These are phyloP conservation scores for Erigeron canadensis DNA, from an alignment of 129 eudicot species.

Conservation along the genomic window DNA sequence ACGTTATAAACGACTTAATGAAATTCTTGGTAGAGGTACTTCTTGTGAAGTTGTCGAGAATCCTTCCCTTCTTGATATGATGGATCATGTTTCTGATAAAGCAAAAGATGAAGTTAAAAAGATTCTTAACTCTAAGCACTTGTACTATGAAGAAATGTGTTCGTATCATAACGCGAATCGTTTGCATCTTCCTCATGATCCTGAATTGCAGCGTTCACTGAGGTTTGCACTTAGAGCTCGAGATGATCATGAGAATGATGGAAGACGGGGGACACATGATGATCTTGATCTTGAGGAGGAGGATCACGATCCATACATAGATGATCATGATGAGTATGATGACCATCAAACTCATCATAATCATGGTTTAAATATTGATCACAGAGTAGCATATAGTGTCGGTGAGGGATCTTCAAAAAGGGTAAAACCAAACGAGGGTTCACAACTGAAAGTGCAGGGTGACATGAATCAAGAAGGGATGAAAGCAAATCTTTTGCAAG, in stretches of 20 bases:
- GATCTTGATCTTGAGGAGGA: slow-evolving; percentile 50
- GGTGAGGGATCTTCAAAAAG: slow-evolving; percentile 58
- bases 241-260: slow-evolving; percentile 13
- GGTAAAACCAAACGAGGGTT: slow-evolving; percentile 46
- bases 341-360: slow-evolving; percentile 31
- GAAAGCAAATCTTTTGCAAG: slow-evolving; percentile 38
- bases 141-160: slow-evolving; percentile 83
- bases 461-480: slow-evolving; percentile 49
- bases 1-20: slow-evolving; percentile 88
- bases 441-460: slow-evolving; percentile 33
- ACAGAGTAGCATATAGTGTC: slow-evolving; percentile 17
- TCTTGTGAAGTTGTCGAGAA: slow-evolving; percentile 93
- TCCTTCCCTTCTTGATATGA: slow-evolving; percentile 60
- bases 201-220: slow-evolving; percentile 11
- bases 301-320: slow-evolving; percentile 61
- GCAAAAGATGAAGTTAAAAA: slow-evolving; percentile 83
- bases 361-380: slow-evolving; percentile 25
- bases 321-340: slow-evolving; percentile 54
- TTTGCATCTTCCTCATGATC: slow-evolving; percentile 13
- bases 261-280: slow-evolving; percentile 10
- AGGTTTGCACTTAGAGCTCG: slow-evolving; percentile 18
- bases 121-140: slow-evolving; percentile 84
- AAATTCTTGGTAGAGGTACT: slow-evolving; percentile 91
- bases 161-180: slow-evolving; percentile 17
- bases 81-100: slow-evolving; percentile 84